These are phyloP conservation scores for Mentha longifolia DNA, from an alignment of 257 asterid genomes.

Conservation along the genomic window DNA sequence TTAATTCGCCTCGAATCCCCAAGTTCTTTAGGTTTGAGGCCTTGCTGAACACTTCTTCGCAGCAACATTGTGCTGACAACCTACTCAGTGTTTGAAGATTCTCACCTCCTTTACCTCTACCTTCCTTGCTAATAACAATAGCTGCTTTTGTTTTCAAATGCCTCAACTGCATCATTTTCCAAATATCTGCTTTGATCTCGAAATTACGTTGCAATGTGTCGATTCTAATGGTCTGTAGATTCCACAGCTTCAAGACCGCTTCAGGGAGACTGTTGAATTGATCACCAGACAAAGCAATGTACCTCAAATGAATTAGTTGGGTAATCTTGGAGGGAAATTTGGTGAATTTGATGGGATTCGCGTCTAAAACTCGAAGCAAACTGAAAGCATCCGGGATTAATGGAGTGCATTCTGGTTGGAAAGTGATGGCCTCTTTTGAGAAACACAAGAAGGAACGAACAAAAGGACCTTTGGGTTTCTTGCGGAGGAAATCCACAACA, in stretches of 20 bases:
- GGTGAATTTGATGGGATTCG: slow-evolving; percentile 26
- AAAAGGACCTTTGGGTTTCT: slow-evolving; percentile 28
- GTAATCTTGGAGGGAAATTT: slow-evolving; percentile 30
- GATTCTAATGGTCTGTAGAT: slow-evolving; percentile 28
- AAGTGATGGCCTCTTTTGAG: slow-evolving; percentile 1
- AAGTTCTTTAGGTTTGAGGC: slow-evolving; percentile 31
- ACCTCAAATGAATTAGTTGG: slow-evolving; percentile 38
- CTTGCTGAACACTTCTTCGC: slow-evolving; percentile 19
- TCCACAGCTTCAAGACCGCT: slow-evolving; percentile 33
- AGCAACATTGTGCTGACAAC: slow-evolving; percentile 38
- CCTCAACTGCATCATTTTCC: slow-evolving; percentile 38
- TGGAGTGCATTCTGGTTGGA: slow-evolving; percentile 24
- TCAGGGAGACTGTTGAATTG: slow-evolving; percentile 33
- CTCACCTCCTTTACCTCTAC: background rate
- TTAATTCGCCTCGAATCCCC: slow-evolving; percentile 38
- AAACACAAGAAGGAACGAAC: slow-evolving; percentile 42
- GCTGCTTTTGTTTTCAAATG: slow-evolving; percentile 46
- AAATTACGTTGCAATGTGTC: slow-evolving; percentile 1
- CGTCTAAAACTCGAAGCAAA: slow-evolving; percentile 35
- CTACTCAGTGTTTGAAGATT: slow-evolving; percentile 43
- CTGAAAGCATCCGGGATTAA: slow-evolving; percentile 41
- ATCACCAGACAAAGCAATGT: slow-evolving; percentile 36
- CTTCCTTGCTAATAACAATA: background rate
- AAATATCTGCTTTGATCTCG: slow-evolving; percentile 22
- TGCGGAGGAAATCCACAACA: slow-evolving; percentile 32